Percentiles rank a stretch among this genome's conserved stretches.
Evolutionary conservation across 805 yeast species (phyloP).

Genomic region (Metschnikowia kunwiensis): DNA sequence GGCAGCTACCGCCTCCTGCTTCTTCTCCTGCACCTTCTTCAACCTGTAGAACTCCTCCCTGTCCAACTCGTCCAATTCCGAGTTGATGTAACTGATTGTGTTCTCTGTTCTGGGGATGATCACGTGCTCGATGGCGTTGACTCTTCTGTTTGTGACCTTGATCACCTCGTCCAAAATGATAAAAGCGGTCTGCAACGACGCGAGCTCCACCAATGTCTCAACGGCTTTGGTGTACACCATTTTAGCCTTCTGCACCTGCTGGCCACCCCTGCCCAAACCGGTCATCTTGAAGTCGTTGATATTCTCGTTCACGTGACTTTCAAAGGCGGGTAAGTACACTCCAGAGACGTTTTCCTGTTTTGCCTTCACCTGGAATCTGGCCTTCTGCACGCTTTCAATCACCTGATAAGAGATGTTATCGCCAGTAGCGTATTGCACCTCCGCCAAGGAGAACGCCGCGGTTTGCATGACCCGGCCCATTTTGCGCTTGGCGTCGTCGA

Average conservation of each 20-base stretch:
- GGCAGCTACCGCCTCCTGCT: conserved; percentile 72
- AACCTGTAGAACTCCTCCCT: conserved; percentile 97
- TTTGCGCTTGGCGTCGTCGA: conserved; percentile 92
- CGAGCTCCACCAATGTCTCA: conserved; percentile 94
- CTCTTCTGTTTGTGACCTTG: conserved; percentile 97
- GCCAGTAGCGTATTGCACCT: conserved; percentile 96
- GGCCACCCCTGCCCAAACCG: conserved; percentile 98
- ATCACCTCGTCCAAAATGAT: conserved; percentile 96
- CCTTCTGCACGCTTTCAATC: conserved; percentile 87
- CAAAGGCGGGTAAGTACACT: conserved; percentile 90
- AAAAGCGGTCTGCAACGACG: conserved; percentile 94
- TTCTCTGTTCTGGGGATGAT: conserved; percentile 97
- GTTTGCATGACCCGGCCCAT: conserved; percentile 99
- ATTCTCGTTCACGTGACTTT: conserved; percentile 74
- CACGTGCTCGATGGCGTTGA: conserved; percentile 97
- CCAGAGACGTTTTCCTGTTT: conserved; percentile 96
- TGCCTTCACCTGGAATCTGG: conserved; percentile 87
- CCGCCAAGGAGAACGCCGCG: conserved; percentile 96
- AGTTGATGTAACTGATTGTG: conserved; percentile 85
- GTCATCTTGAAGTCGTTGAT: conserved; percentile 94
- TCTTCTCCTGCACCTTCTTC: conserved; percentile 94
- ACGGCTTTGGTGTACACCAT: conserved; percentile 91
- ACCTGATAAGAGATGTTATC: conserved; percentile 94
- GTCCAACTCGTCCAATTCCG: conserved; percentile 95
- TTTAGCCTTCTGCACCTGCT: conserved; percentile 93